These are phyloP conservation scores for Heterobasidion irregulare DNA, from an alignment of 1,284 basidiomycete genomes.

Conservation along the genomic window DNA sequence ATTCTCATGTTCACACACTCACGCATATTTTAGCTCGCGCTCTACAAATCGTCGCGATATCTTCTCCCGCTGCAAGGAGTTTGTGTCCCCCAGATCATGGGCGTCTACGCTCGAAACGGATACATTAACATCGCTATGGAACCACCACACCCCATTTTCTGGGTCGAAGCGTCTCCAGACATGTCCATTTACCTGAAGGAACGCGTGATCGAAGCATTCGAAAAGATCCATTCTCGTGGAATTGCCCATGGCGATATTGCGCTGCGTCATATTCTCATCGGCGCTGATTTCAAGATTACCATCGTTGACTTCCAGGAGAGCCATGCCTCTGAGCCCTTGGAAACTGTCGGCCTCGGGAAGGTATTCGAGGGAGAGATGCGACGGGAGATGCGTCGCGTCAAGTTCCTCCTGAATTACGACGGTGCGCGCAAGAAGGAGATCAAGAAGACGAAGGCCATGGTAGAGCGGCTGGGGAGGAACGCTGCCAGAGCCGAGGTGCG, in stretches of 20 bases:
- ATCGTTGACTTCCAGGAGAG: constrained; percentile 50
- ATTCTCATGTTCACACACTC: neutral
- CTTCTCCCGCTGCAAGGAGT: constrained; percentile 44
- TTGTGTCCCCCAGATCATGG: constrained; percentile 45
- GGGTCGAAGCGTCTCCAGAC: constrained; percentile 43
- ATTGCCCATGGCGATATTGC: constrained; percentile 43
- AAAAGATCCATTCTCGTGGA: constrained; percentile 38
- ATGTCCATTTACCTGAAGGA: constrained; percentile 45
- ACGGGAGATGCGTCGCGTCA: constrained; percentile 47
- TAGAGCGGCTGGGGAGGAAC: constrained; percentile 6
- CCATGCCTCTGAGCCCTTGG: constrained; percentile 27
- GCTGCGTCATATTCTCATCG: constrained; percentile 48
- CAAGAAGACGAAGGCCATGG: constrained; percentile 9
- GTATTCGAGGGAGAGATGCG: constrained; percentile 33
- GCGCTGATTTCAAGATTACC: constrained; percentile 43
- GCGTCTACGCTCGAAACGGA: constrained; percentile 31
- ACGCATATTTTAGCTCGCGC: constrained; percentile 22
- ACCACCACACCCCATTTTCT: constrained; percentile 42
- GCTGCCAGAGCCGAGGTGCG: neutral
- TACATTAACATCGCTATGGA: constrained; percentile 41
- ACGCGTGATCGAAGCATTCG: constrained; percentile 37
- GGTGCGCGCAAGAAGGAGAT: constrained; percentile 17
- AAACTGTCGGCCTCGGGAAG: constrained; percentile 25
- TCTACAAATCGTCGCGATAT: constrained; percentile 35
- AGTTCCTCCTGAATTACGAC: constrained; percentile 37